These are phyloP conservation scores for Starmera caribaea DNA, from an alignment of 805 yeast species.

Conservation along the genomic window DNA sequence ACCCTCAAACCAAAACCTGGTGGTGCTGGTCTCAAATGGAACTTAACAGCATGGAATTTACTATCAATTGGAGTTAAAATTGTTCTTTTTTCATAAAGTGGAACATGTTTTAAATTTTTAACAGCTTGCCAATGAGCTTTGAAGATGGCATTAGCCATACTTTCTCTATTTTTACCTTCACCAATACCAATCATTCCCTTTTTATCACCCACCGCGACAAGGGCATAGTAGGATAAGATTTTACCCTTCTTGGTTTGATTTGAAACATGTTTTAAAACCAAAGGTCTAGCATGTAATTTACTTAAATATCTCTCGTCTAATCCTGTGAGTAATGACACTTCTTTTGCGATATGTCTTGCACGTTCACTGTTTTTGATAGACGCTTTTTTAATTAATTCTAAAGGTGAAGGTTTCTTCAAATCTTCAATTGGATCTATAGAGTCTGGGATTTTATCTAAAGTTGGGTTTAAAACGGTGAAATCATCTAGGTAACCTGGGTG, in stretches of 20 bases:
- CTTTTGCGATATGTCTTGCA: constrained; percentile 31
- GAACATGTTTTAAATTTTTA: constrained; percentile 70
- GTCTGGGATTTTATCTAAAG: constrained; percentile 58
- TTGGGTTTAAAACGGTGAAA: constrained; percentile 58
- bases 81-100: constrained; percentile 87
- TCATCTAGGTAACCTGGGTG: constrained; percentile 70
- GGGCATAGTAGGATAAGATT: constrained; percentile 68
- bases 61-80: constrained; percentile 74
- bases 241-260: constrained; percentile 92
- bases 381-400: constrained; percentile 20
- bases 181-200: constrained; percentile 94
- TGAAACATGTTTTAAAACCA: constrained; percentile 71
- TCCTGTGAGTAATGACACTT: constrained; percentile 56
- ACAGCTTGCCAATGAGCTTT: constrained; percentile 94
- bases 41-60: constrained; percentile 80
- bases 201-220: constrained; percentile 87
- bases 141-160: constrained; percentile 60
- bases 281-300: constrained; percentile 52
- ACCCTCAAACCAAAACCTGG: constrained; percentile 92
- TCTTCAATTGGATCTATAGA: constrained; percentile 36
- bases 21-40: constrained; percentile 78
- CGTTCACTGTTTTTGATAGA: constrained; percentile 12
- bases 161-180: constrained; percentile 82
- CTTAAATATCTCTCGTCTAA: constrained; percentile 52
- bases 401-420: constrained; percentile 41